phyloP scores from a whole-genome alignment of 2,329 filamentous ascomycete genomes.

The Ceratocystiopsis brevicomis region DNA sequence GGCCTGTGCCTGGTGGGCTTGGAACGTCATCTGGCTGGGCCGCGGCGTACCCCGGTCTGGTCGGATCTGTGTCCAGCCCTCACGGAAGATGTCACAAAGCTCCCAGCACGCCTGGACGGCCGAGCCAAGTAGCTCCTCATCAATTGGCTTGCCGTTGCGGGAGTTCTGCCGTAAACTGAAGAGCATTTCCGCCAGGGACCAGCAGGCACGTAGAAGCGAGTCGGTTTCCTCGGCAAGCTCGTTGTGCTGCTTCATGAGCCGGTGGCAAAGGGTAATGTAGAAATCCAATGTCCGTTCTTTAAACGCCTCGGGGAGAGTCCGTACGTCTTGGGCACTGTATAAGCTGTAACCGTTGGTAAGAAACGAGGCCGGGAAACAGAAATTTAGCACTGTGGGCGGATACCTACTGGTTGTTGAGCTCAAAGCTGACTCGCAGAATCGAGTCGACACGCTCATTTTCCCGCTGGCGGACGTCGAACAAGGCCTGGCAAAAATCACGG shows the following conservation, averaged over 20 bases:
- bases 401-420: constrained; percentile 68
- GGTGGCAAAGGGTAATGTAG: constrained; percentile 82
- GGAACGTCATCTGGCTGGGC: constrained; percentile 60
- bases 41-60: constrained; percentile 74
- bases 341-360: constrained; percentile 26
- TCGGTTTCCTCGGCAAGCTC: constrained; percentile 68
- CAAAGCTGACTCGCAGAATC: constrained; percentile 77
- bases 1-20: constrained; percentile 20
- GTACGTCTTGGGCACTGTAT: constrained; percentile 71
- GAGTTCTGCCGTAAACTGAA: constrained; percentile 75
- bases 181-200: constrained; percentile 80
- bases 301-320: constrained; percentile 67
- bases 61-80: constrained; percentile 77
- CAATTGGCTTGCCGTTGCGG: constrained; percentile 50
- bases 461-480: constrained; percentile 69
- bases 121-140: constrained; percentile 71
- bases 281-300: constrained; percentile 82
- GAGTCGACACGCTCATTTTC: constrained; percentile 69
- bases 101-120: constrained; percentile 92
- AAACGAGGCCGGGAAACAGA: not conserved
- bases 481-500: constrained; percentile 74
- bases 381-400: no score
- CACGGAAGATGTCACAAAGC: constrained; percentile 77
- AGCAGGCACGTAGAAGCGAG: constrained; percentile 66
- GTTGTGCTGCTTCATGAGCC: constrained; percentile 84